Evolutionary conservation across 495 filamentous ascomycete genomes (phyloP), one percentile per base, ranked within the genome.

Genomic region (Monascus purpureus): DNA sequence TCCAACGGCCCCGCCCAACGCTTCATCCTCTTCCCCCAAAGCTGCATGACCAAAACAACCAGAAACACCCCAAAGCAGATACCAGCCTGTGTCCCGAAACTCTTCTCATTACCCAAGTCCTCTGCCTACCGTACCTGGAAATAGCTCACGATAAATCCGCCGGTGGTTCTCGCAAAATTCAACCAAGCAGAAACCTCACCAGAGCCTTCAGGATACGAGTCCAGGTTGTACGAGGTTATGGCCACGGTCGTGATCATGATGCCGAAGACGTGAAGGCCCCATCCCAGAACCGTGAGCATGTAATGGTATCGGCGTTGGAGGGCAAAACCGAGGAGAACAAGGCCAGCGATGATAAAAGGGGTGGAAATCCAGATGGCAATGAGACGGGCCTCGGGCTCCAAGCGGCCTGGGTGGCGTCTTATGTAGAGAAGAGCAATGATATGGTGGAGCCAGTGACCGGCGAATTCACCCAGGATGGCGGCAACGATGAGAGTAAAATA

Each of bases 221-320:
- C 74, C 13, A 80, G 61, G 2, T 65, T 55, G 39, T 79, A 79
- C 5, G 68, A 66, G 34, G 64, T 72, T 13, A 78, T 51, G 0
- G 66, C 69, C 0, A 73, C 68, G 0, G 74, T 80, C 8, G 68
- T 63, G 43, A 80, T 65, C 66, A 82, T 77, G 43, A 77, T 66
- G 1, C 70, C 72, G 35, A 70, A 67, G 9, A 68, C 62, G 33
- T 72, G 70, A 2, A 67, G 43, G 3, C 61, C 73, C 64, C 63
- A 65, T n/a, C 50, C 61, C n/a, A 76, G 46, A 3, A 63, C 55
- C 3, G 62, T 55, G 6, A 61, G 57, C 60, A 74, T 71, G 44
- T 63, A 75, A 39, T 75, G 71, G 47, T 63, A 72, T 2, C 37
- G 41, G 17, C 61, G 46, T 33, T 70, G 56, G 1, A 76, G 54